Evolutionary conservation across 129 eudicot species (phyloP).

Genomic region (Heracleum sosnowskyi): DNA sequence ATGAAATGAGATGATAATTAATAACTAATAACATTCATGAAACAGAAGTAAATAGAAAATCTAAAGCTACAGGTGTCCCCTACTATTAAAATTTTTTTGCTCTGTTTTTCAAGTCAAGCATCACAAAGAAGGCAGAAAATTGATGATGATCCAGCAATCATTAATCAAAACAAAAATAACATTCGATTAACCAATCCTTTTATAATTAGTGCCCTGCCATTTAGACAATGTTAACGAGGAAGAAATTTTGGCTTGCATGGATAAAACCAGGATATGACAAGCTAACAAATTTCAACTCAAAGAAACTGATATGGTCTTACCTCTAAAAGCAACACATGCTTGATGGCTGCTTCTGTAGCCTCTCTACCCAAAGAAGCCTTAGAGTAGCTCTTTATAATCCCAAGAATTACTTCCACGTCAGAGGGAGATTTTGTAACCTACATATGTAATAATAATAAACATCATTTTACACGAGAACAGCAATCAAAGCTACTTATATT

Average conservation of each 20-base stretch:
- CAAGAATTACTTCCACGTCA: constrained; percentile 79
- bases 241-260: background rate
- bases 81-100: background rate
- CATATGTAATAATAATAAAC: background rate
- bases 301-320: constrained; percentile 30
- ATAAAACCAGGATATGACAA: background rate
- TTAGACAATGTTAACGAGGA: background rate
- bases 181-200: background rate
- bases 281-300: background rate
- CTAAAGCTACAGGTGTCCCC: background rate
- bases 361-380: constrained; percentile 56
- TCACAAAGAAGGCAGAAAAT: background rate
- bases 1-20: background rate
- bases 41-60: constrained; percentile 5
- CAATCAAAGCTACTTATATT: background rate
- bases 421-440: constrained; percentile 94
- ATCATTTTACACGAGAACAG: background rate
- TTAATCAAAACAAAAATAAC: background rate
- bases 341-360: constrained; percentile 50
- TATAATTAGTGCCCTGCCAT: background rate
- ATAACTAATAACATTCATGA: background rate
- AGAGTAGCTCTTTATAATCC: constrained; percentile 62
- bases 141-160: background rate
- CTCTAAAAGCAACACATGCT: constrained; percentile 75
- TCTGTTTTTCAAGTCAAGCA: background rate